These are phyloP conservation scores for Aspergillus proliferans DNA, from an alignment of 2,329 filamentous ascomycete species.

Conservation along the genomic window DNA sequence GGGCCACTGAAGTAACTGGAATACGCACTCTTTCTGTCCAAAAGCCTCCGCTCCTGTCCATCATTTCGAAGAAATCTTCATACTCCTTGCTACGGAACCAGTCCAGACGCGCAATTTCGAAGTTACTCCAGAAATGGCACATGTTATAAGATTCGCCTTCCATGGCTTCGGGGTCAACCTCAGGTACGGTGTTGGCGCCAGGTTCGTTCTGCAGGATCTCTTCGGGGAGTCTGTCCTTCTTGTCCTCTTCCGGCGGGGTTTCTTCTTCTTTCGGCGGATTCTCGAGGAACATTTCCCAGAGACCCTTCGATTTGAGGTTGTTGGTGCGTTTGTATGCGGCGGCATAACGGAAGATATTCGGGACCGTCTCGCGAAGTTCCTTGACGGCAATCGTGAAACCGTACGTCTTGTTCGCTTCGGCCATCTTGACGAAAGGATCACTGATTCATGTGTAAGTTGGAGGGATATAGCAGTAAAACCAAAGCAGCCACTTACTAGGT, in stretches of 20 bases:
- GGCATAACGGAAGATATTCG: slow-evolving; percentile 98
- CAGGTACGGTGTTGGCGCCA: slow-evolving; percentile 61
- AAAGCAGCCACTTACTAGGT: slow-evolving; percentile 65
- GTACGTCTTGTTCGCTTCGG: slow-evolving; percentile 90
- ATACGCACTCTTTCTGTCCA: slow-evolving; percentile 93
- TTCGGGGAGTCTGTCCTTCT: slow-evolving; percentile 67
- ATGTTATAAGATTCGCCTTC: slow-evolving; percentile 98
- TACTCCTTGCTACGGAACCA: slow-evolving; percentile 98
- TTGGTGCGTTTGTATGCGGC: slow-evolving; percentile 92
- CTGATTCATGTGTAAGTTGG: slow-evolving; percentile 37
- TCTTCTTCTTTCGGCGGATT: slow-evolving; percentile 49
- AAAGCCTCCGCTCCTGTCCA: slow-evolving; percentile 96
- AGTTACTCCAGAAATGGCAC: slow-evolving; percentile 99
- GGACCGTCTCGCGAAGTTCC: slow-evolving; percentile 93
- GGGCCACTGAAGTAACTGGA: slow-evolving; percentile 12
- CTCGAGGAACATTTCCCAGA: slow-evolving; percentile 99
- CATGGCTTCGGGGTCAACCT: slow-evolving; percentile 89
- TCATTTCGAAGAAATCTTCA: slow-evolving; percentile 97
- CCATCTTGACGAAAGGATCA: slow-evolving; percentile 95
- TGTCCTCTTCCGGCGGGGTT: slow-evolving; percentile 53
- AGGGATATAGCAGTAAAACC: slow-evolving; percentile 1
- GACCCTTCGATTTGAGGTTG: slow-evolving; percentile 80
- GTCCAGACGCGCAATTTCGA: slow-evolving; percentile 89
- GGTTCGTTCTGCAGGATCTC: slow-evolving; percentile 74
- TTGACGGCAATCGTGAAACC: slow-evolving; percentile 99